Base-by-base conservation (phyloP, 176 grass and related monocot species). In the Aegilops bicornis region DNA sequence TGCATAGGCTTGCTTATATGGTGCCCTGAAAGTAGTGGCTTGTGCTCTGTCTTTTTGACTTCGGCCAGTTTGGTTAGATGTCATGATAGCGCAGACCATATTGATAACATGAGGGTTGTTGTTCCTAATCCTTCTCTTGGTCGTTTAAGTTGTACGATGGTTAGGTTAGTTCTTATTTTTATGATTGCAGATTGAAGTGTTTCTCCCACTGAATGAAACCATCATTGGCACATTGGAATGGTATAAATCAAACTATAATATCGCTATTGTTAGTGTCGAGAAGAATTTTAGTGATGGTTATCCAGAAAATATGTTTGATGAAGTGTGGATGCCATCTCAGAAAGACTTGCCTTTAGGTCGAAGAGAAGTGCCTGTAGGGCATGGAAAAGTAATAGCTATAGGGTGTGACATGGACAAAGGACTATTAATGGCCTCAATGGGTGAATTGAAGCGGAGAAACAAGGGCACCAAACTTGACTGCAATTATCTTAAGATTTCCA, bases 1-100 rank as follows among this genome's bases (percentile, higher is more conserved):
- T 87, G 86, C 30, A 82, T 60, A 40, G 69, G 78, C 22, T 56
- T 82, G 59, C 42, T 87, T 76, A 87, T 87, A 40, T 82, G 65
- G 32, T 87, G 78, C 42, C 86, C 74, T 79, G 17, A 10, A 31
- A 39, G 1, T 13, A 27, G 12, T 48, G 45, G 45, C 1, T 3
- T 4, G 13, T 14, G 12, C 45, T 48, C 47, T 7, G 22, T 45
- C 2, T 20, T 82, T 14, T 37, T 86, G 60, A 87, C 79, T 67
- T 87, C 79, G 17, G 86, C 69, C n/a, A 82, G 79, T 76, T 87
- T 81, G 69, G 59, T 76, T 76, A 76, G 76, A 31, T n/a, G 3
- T 10, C n/a, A 6, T 29, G 1, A 1, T 66, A 29, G 81, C 17
- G 58, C 2, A 86, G 2, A 76, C 10, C 1, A 11, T 5, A 82